These are phyloP conservation scores for Epichloe typhina DNA, from an alignment of 2,329 filamentous ascomycete species.

Conservation along the genomic window DNA sequence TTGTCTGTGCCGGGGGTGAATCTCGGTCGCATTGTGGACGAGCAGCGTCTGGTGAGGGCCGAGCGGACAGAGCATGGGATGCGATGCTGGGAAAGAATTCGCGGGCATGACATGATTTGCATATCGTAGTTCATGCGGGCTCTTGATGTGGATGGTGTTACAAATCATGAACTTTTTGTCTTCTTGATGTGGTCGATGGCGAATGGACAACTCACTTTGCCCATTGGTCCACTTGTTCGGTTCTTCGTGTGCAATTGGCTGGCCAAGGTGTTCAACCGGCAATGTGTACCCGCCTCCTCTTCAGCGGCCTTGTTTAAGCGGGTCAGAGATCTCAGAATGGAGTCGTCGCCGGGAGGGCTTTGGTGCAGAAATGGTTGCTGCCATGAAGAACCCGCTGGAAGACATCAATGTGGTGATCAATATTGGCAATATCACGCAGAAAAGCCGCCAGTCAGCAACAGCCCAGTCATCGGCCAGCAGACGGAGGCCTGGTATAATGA, in stretches of 20 bases:
- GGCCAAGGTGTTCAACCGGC: no score
- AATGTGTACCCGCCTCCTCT: not conserved
- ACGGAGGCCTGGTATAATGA: no score
- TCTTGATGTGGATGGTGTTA: not conserved
- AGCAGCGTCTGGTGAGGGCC: not conserved
- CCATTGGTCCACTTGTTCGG: no score
- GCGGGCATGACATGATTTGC: not conserved
- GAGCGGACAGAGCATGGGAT: not conserved
- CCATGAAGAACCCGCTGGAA: constrained; percentile 27
- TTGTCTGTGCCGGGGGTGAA: constrained; percentile 36
- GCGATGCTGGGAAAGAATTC: not conserved
- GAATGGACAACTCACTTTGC: no score
- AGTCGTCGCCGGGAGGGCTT: constrained; percentile 17
- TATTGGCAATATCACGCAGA: constrained; percentile 20
- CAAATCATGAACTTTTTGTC: not conserved
- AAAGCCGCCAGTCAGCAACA: no score
- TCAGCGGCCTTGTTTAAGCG: not conserved
- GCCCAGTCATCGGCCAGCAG: no score
- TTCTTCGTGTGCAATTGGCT: no score
- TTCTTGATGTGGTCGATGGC: no score
- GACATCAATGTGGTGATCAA: constrained; percentile 28
- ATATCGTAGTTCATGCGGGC: not conserved
- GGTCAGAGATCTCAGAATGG: not conserved
- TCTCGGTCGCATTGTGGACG: constrained; percentile 16
- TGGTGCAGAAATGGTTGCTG: constrained; percentile 33